Conservation (phyloP, 2,329 filamentous ascomycete species). For the Monilinia aucupariae region DNA sequence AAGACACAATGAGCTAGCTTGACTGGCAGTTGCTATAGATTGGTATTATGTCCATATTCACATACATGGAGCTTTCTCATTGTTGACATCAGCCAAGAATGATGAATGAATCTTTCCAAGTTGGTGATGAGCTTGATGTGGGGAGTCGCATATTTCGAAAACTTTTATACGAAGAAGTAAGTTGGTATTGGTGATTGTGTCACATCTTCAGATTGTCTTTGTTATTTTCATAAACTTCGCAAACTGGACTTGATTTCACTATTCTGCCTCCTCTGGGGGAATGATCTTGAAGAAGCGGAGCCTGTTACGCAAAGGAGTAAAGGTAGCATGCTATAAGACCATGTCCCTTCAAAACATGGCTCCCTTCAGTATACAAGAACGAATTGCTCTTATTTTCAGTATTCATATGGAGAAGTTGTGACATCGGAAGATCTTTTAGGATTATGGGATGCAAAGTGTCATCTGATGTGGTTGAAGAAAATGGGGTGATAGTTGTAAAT, state of each 20-base stretch:
- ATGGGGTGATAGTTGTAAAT: not conserved
- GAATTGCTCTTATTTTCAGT: too few species aligned
- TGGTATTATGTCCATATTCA: not conserved
- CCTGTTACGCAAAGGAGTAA: not conserved
- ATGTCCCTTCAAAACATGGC: not conserved
- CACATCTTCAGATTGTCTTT: not conserved
- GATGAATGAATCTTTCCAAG: not conserved
- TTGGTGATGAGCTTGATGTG: not conserved
- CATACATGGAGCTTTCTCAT: not conserved
- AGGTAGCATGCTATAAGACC: not conserved
- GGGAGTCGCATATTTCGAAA: not conserved
- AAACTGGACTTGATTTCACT: not conserved
- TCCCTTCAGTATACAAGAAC: too few species aligned
- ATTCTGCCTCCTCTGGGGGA: not conserved
- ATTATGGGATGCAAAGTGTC: not conserved
- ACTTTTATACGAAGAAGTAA: not conserved
- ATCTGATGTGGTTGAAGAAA: not conserved
- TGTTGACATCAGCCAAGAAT: not conserved
- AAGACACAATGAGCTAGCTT: not conserved
- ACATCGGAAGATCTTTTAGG: not conserved
- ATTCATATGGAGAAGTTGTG: too few species aligned
- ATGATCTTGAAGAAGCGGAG: not conserved
- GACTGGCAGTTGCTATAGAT: constrained; percentile 5
- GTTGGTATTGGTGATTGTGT: not conserved
- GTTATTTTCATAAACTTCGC: not conserved